Evolutionary conservation across 139 green algal genomes (phyloP), one percentile per base, ranked within the genome.

Genomic region (Chlorella sp.): DNA sequence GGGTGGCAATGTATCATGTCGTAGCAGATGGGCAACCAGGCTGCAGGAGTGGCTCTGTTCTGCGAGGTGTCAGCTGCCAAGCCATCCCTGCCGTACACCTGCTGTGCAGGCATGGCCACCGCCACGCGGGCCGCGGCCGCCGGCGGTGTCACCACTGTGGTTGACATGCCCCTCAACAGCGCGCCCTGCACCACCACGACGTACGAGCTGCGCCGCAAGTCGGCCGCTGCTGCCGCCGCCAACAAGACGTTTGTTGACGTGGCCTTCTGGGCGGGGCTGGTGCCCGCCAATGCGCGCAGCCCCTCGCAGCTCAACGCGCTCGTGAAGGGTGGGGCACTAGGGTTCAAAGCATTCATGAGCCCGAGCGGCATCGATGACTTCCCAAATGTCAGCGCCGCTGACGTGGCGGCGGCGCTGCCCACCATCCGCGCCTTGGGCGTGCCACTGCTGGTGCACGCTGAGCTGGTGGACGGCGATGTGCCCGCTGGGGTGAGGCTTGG

Each of bases 161-260:
- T 99, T 7, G 97, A 99, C 87, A 99, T 99, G 97, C 97, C 97
- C 0, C 92, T 99, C 11, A 99, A 99, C 92, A 93, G 79, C 56
- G 41, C 90, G 20, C 97, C 97, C 4, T 83, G 84, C 47, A 96
- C 88, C 55, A 95, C 88, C 17, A 94, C 86, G 12, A 55, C 83
- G 1, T 25, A 82, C 7, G 85, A 91, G 55, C 81, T 98, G 69
- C 38, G 75, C 5, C 51, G 78, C 21, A 98, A 98, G 86, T 34
- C 68, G 17, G 76, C 90, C 83, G 30, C 73, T 87, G 87, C 92
- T 88, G 21, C 36, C 2, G 36, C 75, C 36, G 21, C 83, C 39
- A 64, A 79, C 57, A 96, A 95, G 86, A 71, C 92, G 0, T 74
- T 82, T 25, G 93, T 97, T 6, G 89, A 98, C 73, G 86, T 98